Conservation (phyloP, 2,329 filamentous ascomycete species). For the Apiospora sp. region DNA sequence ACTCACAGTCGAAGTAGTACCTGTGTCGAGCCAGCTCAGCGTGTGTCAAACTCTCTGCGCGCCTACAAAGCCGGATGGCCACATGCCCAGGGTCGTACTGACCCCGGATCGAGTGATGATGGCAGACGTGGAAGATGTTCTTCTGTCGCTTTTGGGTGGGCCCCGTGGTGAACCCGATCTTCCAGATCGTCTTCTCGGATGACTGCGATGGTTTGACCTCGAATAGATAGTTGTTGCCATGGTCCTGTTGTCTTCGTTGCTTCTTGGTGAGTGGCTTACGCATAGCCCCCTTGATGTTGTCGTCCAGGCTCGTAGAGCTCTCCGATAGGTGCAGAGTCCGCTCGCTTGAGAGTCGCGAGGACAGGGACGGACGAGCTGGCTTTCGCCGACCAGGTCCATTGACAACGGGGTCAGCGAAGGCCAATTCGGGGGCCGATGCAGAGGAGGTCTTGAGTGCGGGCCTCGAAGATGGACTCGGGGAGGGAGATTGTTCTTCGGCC, state of each 20-base stretch:
- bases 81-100: conserved; percentile 28
- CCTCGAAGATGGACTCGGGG: neutral
- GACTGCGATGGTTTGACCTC: conserved; percentile 1
- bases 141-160: conserved; percentile 4
- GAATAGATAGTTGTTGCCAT: conserved; percentile 29
- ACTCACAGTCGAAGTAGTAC: conserved; percentile 23
- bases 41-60: conserved; percentile 27
- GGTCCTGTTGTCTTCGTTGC: neutral
- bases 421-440: neutral
- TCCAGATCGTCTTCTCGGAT: conserved; percentile 20
- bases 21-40: conserved; percentile 21
- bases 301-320: conserved; percentile 7
- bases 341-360: neutral
- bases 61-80: conserved; percentile 23
- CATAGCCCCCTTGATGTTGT: conserved; percentile 10
- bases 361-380: neutral
- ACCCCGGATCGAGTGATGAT: conserved; percentile 11
- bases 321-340: neutral
- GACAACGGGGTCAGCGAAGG: neutral
- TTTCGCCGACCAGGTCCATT: neutral
- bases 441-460: neutral
- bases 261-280: neutral
- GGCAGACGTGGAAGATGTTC: conserved; percentile 20
- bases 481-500: no score
- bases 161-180: conserved; percentile 26